A percentile compares a stretch with the other conserved stretches of the same genome.
Evolutionary conservation across 1,284 basidiomycete genomes (phyloP).

Genomic region (Tylopilus orsonianus): DNA sequence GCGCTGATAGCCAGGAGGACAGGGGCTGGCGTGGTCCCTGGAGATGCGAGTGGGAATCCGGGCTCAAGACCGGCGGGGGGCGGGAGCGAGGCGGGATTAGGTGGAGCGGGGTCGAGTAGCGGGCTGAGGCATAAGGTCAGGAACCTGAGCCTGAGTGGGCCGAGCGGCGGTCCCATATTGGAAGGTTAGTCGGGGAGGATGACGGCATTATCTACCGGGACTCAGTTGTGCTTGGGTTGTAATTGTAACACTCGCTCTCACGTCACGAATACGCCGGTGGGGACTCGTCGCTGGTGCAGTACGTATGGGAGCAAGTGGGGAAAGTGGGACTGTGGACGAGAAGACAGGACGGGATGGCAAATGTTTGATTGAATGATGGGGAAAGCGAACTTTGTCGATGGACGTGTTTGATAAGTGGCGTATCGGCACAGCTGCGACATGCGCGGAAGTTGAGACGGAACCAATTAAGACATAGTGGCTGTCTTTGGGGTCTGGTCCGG

Average conservation of each 20-base stretch:
- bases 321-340: background rate
- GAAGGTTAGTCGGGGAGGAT: slow-evolving; percentile 19
- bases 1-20: slow-evolving; percentile 80
- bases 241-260: slow-evolving; percentile 25
- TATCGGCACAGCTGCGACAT: slow-evolving; percentile 28
- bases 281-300: slow-evolving; percentile 6
- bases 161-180: slow-evolving; percentile 19
- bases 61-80: slow-evolving; percentile 20
- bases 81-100: slow-evolving; percentile 20
- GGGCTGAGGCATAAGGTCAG: slow-evolving; percentile 45
- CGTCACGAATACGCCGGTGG: slow-evolving; percentile 12
- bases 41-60: slow-evolving; percentile 30
- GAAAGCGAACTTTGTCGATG: slow-evolving; percentile 23
- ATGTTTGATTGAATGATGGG: slow-evolving; percentile 11
- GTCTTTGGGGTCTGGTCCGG: slow-evolving; percentile 17
- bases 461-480: slow-evolving; percentile 31
- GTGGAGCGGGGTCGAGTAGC: slow-evolving; percentile 18
- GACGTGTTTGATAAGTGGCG: slow-evolving; percentile 33
- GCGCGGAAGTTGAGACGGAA: slow-evolving; percentile 31
- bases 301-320: slow-evolving; percentile 1
- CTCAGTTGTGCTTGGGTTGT: slow-evolving; percentile 12
- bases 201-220: slow-evolving; percentile 25
- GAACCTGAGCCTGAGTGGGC: slow-evolving; percentile 42
- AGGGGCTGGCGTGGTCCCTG: slow-evolving; percentile 45
- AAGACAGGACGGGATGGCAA: slow-evolving; percentile 4